Conservation (phyloP, 345 rosid species). For the Populus davidiana region DNA sequence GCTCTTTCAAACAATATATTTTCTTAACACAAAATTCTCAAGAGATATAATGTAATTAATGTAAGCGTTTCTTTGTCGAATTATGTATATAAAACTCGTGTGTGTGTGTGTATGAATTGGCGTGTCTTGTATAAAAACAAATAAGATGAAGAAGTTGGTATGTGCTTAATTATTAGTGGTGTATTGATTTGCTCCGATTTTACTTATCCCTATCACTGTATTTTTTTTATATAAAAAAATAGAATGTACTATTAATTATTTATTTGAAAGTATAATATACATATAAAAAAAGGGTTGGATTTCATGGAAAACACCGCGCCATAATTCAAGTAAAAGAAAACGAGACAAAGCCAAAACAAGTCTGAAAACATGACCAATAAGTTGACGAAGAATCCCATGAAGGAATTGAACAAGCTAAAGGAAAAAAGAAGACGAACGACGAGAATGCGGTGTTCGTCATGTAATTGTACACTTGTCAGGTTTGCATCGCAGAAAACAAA, state of each 20-base stretch:
- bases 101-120: no score
- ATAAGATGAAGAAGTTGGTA: no score
- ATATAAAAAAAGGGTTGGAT: not conserved
- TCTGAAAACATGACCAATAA: not conserved
- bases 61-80: no score
- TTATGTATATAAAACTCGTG: no score
- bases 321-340: not conserved
- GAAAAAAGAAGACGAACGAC: not conserved
- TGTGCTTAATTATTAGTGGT: no score
- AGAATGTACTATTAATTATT: not conserved
- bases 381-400: conserved; percentile 18
- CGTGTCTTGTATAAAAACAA: no score
- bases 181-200: no score
- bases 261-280: not conserved
- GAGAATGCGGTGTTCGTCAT: not conserved
- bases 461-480: not conserved
- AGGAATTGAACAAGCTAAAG: not conserved
- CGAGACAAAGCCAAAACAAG: not conserved
- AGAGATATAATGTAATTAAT: no score
- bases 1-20: no score
- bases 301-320: conserved; percentile 19
- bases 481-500: conserved; percentile 19
- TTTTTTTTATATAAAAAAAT: not conserved
- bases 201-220: no score
- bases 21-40: no score